Evolutionary conservation across 164 flowering plant genomes (phyloP), one percentile per base, ranked within the genome.

Genomic region (Buxus sempervirens): DNA sequence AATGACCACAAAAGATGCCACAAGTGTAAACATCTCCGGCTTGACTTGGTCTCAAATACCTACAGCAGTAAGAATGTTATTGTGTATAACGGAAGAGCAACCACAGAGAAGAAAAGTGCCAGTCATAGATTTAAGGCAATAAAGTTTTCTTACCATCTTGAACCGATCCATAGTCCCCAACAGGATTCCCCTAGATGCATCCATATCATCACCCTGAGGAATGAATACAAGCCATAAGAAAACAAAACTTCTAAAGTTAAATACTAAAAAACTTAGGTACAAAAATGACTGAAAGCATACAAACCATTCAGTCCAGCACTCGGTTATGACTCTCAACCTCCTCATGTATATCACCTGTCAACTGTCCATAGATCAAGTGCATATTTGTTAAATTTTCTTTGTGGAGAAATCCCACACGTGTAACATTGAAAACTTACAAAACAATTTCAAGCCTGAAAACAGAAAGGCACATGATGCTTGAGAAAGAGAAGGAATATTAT

Each of bases 91-190:
- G 23, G 26, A 18, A 38, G 3, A 5, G 22, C 15, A 55, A 12
- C 5, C 0, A 18, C 0, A 24, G 9, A 41, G 70, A 41, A 12
- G 2, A 51, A 41, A 5, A 45, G 15, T 14, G 0, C 23, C 24
- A 19, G 20, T 5, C n/a, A 49, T 12, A 20, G 36, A 24, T n/a
- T 6, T 20, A 16, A 55, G 13, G 9, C 32, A 51, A 58, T 32
- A 27, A 32, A 19, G 27, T 42, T 9, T 9, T 38, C 24, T 14
- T 82, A 93, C 96, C 91, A 72, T 84, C 80, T 86, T 90, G 73
- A 93, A 89, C 57, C 96, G 86, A 71, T 89, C 92, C 82, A 90
- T 81, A 54, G 98, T 87, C 67, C 96, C 91, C 2, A 92, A 90
- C 75, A 93, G 81, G 62, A 87, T 68, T 62, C 98, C 98, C 76